Evolutionary conservation across 495 filamentous ascomycete genomes (phyloP).

Genomic region (Penicillium nucicola): DNA sequence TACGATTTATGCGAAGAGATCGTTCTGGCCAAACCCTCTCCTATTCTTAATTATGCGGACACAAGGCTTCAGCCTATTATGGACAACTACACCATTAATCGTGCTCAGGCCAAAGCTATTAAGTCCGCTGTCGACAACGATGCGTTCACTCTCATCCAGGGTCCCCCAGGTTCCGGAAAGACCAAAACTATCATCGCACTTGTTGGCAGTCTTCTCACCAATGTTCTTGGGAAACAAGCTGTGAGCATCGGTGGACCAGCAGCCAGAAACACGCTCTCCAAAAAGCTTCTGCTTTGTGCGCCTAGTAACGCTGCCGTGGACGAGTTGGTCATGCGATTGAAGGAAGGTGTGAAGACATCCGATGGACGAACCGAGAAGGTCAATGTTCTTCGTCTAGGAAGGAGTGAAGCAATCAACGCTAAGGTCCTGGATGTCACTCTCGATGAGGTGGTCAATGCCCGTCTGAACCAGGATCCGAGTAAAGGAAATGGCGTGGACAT

Average conservation of each 20-base stretch:
- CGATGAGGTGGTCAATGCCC: conserved; percentile 81
- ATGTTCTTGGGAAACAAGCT: conserved; percentile 45
- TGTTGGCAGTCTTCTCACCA: conserved; percentile 79
- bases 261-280: conserved; percentile 42
- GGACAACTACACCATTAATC: conserved; percentile 77
- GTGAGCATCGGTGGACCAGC: conserved; percentile 14
- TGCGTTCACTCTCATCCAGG: conserved; percentile 93
- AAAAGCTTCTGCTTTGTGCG: conserved; percentile 92
- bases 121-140: conserved; percentile 90
- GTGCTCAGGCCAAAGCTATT: conserved; percentile 88
- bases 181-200: conserved; percentile 98
- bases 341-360: conserved; percentile 77
- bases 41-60: conserved; percentile 73
- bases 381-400: conserved; percentile 85
- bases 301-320: conserved; percentile 98
- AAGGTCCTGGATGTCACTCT: conserved; percentile 90
- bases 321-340: conserved; percentile 90
- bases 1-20: conserved; percentile 95
- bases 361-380: conserved; percentile 68
- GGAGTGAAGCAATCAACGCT: conserved; percentile 87
- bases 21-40: conserved; percentile 81
- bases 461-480: conserved; percentile 47
- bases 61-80: conserved; percentile 63
- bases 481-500: conserved; percentile 51
- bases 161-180: conserved; percentile 94